phyloP scores from a whole-genome alignment of 441 rosid species.

The Euphorbia corollata region DNA sequence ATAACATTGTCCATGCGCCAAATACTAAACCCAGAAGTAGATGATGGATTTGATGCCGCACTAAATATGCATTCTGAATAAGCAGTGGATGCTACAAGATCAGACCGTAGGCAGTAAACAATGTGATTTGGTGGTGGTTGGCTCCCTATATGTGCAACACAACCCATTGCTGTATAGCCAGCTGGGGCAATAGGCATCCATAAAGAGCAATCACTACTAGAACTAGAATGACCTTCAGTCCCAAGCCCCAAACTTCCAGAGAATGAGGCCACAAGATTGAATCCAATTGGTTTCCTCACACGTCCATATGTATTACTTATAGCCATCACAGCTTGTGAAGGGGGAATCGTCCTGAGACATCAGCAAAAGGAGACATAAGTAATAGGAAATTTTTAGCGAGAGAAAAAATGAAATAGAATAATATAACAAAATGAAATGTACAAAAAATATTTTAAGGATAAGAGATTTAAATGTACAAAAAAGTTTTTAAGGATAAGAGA shows the following conservation, averaged over 20 bases:
- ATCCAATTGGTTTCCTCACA: conserved; percentile 86
- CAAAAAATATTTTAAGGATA: neutral
- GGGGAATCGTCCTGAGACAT: conserved; percentile 84
- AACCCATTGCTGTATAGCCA: conserved; percentile 85
- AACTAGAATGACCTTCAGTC: conserved; percentile 34
- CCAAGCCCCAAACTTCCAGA: conserved; percentile 54
- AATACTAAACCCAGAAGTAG: conserved; percentile 80
- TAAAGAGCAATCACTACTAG: conserved; percentile 66
- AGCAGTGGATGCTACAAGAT: conserved; percentile 83
- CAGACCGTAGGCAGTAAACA: conserved; percentile 88
- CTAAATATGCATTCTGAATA: conserved; percentile 82
- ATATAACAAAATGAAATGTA: neutral
- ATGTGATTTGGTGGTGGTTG: conserved; percentile 75
- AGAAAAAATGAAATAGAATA: neutral
- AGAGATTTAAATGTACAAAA: neutral
- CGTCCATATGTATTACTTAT: conserved; percentile 94
- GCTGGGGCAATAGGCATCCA: conserved; percentile 98
- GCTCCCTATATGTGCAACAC: conserved; percentile 77
- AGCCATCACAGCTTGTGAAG: conserved; percentile 93
- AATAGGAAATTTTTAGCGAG: neutral
- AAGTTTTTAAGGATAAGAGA: neutral
- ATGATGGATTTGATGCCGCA: conserved; percentile 36
- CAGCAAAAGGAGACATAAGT: neutral
- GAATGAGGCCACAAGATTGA: conserved; percentile 56
- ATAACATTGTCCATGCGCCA: conserved; percentile 95